A percentile compares a stretch with the other conserved stretches of the same genome.
Conservation (phyloP, 805 yeast genomes). For the Scheffersomyces spartinae region DNA sequence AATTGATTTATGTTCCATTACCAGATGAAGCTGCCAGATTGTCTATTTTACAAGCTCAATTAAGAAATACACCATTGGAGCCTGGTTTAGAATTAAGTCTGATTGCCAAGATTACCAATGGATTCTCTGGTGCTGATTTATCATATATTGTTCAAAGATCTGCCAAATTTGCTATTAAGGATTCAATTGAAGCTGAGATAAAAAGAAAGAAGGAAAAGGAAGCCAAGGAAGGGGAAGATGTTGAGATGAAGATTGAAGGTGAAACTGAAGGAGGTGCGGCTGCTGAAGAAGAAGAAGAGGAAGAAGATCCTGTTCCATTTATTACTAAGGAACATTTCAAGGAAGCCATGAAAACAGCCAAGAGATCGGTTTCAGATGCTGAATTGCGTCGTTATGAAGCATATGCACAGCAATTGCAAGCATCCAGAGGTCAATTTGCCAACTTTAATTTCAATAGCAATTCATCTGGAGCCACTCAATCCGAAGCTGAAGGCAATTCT, state of each 20-base stretch:
- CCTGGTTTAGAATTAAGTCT: conserved; percentile 86
- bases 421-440: conserved; percentile 90
- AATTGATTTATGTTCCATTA: conserved; percentile 94
- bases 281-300: conserved; percentile 48
- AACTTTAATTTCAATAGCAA: conserved; percentile 73
- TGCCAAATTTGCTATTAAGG: conserved; percentile 97
- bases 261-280: conserved; percentile 18
- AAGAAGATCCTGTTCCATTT: conserved; percentile 90
- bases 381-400: conserved; percentile 98
- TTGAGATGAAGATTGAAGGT: conserved; percentile 32
- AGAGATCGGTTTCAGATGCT: conserved; percentile 93
- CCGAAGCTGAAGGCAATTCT: conserved; percentile 12
- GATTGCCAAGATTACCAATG: conserved; percentile 90
- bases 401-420: conserved; percentile 90
- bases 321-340: conserved; percentile 91
- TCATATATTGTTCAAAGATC: conserved; percentile 96
- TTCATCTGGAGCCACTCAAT: conserved; percentile 10
- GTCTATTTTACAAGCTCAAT: conserved; percentile 88
- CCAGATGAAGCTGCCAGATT: conserved; percentile 94
- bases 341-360: conserved; percentile 99
- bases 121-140: conserved; percentile 99
- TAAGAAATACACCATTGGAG: conserved; percentile 96
- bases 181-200: conserved; percentile 75
- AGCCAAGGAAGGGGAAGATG: conserved; percentile 40
- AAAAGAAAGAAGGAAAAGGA: conserved; percentile 26